Percentiles rank a stretch among this genome's conserved stretches.
Evolutionary conservation across 352 stramenopile species (phyloP).

Genomic region (Pythium dissotocum): DNA sequence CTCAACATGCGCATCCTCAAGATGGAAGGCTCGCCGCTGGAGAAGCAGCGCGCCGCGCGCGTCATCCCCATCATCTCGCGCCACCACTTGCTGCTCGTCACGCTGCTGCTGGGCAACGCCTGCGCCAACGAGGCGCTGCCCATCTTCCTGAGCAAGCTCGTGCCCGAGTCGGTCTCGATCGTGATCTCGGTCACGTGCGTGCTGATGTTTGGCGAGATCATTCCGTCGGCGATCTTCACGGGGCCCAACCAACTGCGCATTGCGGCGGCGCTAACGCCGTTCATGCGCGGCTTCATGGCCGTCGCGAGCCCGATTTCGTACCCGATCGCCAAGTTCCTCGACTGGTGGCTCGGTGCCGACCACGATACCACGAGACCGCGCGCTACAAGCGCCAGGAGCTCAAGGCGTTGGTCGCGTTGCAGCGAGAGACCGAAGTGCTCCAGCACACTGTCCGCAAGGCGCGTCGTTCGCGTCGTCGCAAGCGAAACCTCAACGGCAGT

Average conservation of each 20-base stretch:
- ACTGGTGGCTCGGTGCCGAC: conserved; percentile 83
- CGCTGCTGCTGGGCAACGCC: conserved; percentile 94
- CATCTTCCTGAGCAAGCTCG: conserved; percentile 91
- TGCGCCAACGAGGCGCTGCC: conserved; percentile 93
- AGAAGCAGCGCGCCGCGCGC: conserved; percentile 74
- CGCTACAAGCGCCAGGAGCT: conserved; percentile 91
- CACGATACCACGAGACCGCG: conserved; percentile 68
- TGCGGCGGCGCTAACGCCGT: conserved; percentile 71
- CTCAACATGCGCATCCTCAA: conserved; percentile 80
- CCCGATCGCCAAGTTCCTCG: conserved; percentile 90
- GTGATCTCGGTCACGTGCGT: conserved; percentile 96
- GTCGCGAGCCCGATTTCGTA: conserved; percentile 89
- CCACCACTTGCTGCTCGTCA: conserved; percentile 94
- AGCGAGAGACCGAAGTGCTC: conserved; percentile 51
- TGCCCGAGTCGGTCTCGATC: conserved; percentile 87
- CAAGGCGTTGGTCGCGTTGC: conserved; percentile 85
- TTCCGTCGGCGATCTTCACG: conserved; percentile 95
- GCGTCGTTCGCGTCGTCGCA: not conserved
- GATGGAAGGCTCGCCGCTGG: conserved; percentile 60
- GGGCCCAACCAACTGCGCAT: conserved; percentile 92
- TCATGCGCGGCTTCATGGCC: conserved; percentile 87
- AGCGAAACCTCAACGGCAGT: too few relatives aligned
- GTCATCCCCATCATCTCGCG: conserved; percentile 89
- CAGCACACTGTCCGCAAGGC: not conserved
- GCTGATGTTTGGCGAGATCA: conserved; percentile 96